A percentile compares a stretch with the other conserved stretches of the same genome.
Conservation (phyloP, 148 eudicot genomes). For the Agrostemma githago region DNA sequence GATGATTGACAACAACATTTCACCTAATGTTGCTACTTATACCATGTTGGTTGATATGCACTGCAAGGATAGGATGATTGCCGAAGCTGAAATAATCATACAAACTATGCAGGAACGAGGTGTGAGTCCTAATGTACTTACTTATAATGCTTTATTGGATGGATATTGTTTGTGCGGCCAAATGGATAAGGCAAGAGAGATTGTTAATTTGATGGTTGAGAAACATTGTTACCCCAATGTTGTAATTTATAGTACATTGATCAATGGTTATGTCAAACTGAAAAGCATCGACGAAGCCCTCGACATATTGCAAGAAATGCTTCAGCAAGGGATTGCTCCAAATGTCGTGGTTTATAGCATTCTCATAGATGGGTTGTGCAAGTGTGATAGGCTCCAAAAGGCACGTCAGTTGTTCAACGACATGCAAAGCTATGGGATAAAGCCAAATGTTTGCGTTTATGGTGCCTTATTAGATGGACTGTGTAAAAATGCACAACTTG, state of each 20-base stretch:
- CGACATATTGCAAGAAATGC: not conserved
- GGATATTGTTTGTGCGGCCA: slow-evolving; percentile 24
- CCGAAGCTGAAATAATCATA: not conserved
- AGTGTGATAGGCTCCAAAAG: not conserved
- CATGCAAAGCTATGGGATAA: slow-evolving; percentile 12
- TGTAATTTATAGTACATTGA: slow-evolving; percentile 3
- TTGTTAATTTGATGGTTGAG: slow-evolving; percentile 6
- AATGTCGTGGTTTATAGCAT: not conserved
- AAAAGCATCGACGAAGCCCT: not conserved
- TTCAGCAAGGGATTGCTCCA: slow-evolving; percentile 2
- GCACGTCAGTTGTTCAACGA: slow-evolving; percentile 7
- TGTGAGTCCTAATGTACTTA: not conserved
- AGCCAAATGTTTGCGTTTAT: not conserved
- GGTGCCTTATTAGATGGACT: slow-evolving; percentile 15
- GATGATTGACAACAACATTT: not conserved
- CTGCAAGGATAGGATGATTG: no score
- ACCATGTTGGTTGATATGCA: no score
- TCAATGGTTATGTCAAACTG: slow-evolving; percentile 13
- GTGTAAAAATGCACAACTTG: slow-evolving; percentile 14
- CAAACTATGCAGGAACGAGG: not conserved
- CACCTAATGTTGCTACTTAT: no score
- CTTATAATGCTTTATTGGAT: slow-evolving; percentile 19
- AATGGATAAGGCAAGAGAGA: slow-evolving; percentile 2
- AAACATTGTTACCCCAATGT: slow-evolving; percentile 10
- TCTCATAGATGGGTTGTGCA: slow-evolving; percentile 18